phyloP scores from a whole-genome alignment of 768 basidiomycete species.

The Suillus weaverae region DNA sequence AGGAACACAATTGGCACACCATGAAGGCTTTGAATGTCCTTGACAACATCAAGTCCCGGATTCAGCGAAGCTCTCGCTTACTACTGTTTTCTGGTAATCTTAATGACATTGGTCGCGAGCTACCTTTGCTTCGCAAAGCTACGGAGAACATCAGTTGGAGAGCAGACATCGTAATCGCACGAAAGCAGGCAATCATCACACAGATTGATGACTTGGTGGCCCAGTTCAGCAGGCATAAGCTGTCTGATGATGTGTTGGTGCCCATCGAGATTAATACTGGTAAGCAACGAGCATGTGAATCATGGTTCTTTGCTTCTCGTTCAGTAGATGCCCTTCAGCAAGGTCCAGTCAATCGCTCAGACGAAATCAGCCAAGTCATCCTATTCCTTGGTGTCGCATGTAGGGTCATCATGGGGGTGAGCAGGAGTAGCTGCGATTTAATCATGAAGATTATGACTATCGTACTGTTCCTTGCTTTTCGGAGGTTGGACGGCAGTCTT shows the following conservation, averaged over 20 bases:
- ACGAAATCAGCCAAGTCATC: too few species aligned
- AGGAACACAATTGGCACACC: neutral
- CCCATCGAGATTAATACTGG: too few species aligned
- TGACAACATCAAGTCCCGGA: neutral
- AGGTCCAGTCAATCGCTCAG: too few species aligned
- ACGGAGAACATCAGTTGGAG: neutral
- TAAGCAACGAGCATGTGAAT: too few species aligned
- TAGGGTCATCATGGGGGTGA: slow-evolving; percentile 18
- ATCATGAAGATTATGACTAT: slow-evolving; percentile 13
- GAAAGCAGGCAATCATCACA: neutral
- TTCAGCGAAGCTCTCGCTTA: neutral
- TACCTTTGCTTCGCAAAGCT: neutral
- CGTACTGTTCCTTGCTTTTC: neutral
- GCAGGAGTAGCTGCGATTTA: slow-evolving; percentile 8
- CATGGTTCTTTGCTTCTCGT: too few species aligned
- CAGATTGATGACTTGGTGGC: too few species aligned
- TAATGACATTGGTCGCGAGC: neutral
- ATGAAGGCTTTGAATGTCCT: neutral
- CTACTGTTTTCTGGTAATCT: neutral
- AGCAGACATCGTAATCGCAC: neutral
- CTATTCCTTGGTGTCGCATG: too few species aligned
- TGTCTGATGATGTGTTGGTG: too few species aligned
- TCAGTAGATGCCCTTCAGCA: too few species aligned
- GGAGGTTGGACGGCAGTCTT: neutral
- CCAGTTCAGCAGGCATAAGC: too few species aligned